A percentile compares a stretch with the other conserved stretches of the same genome.
These are phyloP conservation scores for Nitzschia sp. DNA, from an alignment of 108 stramenopile species.

Conservation along the genomic window DNA sequence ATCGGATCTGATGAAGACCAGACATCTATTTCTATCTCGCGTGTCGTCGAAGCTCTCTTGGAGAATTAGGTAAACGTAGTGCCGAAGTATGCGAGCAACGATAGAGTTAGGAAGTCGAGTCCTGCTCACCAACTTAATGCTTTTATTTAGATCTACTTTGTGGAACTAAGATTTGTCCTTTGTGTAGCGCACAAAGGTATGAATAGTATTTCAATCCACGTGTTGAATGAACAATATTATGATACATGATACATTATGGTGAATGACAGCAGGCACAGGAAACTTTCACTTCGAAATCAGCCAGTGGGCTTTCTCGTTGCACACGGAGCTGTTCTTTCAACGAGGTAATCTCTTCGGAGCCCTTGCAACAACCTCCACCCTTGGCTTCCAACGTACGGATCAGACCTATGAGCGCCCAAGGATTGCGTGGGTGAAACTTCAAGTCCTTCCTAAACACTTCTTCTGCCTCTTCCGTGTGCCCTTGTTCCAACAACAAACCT, in stretches of 20 bases:
- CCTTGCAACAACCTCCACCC: constrained; percentile 13
- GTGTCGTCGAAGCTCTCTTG: constrained; percentile 55
- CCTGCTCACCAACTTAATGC: too few relatives aligned
- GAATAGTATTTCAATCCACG: not conserved
- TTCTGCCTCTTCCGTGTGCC: constrained; percentile 66
- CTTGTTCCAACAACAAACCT: constrained; percentile 73
- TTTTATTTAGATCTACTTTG: too few relatives aligned
- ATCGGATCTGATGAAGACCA: constrained; percentile 49
- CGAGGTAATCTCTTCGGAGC: constrained; percentile 34
- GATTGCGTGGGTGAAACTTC: constrained; percentile 80
- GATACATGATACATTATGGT: not conserved
- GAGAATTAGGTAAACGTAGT: constrained; percentile 16
- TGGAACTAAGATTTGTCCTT: not conserved
- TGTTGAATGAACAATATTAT: not conserved
- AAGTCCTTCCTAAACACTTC: constrained; percentile 74
- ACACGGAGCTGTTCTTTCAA: constrained; percentile 37
- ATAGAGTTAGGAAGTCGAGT: too few relatives aligned
- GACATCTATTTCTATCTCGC: constrained; percentile 56
- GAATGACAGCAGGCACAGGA: constrained; percentile 68
- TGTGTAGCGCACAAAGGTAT: not conserved
- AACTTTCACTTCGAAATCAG: constrained; percentile 63
- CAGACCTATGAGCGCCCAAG: constrained; percentile 76
- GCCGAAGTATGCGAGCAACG: too few relatives aligned
- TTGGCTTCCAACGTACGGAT: constrained; percentile 51
- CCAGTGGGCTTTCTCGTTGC: constrained; percentile 53